Evolutionary conservation across 208 protist species (phyloP).

Genomic region (Crithidia acanthocephali): DNA sequence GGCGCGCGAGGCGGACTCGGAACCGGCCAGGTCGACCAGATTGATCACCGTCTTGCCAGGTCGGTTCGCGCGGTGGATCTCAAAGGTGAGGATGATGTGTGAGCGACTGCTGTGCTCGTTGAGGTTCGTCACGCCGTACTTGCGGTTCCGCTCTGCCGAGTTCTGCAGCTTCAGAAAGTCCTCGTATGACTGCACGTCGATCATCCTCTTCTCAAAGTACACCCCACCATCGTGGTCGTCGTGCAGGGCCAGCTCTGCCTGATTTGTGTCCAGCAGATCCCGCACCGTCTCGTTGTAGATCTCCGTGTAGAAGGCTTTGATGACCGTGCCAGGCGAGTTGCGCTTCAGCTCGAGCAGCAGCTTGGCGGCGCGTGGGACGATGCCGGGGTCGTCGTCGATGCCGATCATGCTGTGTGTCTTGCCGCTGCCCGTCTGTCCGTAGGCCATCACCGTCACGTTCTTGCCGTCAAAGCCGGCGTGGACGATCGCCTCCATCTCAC

Average conservation of each 20-base stretch:
- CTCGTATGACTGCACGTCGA: constrained; percentile 60
- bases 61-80: constrained; percentile 46
- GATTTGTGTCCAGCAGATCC: constrained; percentile 71
- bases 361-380: constrained; percentile 56
- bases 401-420: constrained; percentile 93
- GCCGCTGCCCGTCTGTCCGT: constrained; percentile 93
- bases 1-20: constrained; percentile 74
- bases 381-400: constrained; percentile 46
- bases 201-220: constrained; percentile 53
- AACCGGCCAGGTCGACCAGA: constrained; percentile 94
- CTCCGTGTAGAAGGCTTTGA: constrained; percentile 83
- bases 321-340: constrained; percentile 41
- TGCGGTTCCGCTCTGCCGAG: constrained; percentile 74
- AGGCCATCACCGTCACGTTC: constrained; percentile 85
- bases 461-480: constrained; percentile 77
- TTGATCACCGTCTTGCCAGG: constrained; percentile 65
- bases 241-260: constrained; percentile 44
- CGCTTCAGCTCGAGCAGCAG: constrained; percentile 69
- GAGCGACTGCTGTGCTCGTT: constrained; percentile 85
- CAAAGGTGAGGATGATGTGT: constrained; percentile 53
- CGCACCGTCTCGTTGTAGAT: constrained; percentile 88
- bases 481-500: constrained; percentile 78
- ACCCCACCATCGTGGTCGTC: constrained; percentile 51
- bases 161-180: constrained; percentile 72
- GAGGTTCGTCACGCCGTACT: constrained; percentile 88